Evolutionary conservation across 2,329 filamentous ascomycete species (phyloP).

Genomic region (Nemania serpens): DNA sequence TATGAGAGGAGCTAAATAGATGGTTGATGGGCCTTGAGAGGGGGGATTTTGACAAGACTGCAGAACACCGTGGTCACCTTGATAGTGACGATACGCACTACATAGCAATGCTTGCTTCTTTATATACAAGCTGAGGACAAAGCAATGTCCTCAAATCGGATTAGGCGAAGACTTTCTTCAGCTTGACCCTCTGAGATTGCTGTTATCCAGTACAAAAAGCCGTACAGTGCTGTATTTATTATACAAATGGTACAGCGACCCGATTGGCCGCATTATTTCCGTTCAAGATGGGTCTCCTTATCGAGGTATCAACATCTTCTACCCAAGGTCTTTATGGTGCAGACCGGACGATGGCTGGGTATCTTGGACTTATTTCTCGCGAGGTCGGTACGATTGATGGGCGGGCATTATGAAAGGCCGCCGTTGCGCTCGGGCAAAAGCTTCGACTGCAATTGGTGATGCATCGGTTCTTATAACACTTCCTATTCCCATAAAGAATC

Average conservation of each 20-base stretch:
- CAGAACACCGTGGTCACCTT: neutral
- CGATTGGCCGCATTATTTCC: slow-evolving; percentile 4
- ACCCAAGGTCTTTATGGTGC: neutral
- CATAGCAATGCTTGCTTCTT: neutral
- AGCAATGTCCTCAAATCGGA: neutral
- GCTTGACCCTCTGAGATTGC: neutral
- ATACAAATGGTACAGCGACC: slow-evolving; percentile 24
- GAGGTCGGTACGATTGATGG: slow-evolving; percentile 47
- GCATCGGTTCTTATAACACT: slow-evolving; percentile 94
- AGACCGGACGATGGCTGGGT: neutral
- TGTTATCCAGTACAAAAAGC: slow-evolving; percentile 6
- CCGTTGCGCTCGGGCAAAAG: slow-evolving; percentile 75
- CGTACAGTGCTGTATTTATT: slow-evolving; percentile 7
- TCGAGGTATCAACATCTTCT: neutral
- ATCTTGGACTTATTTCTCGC: slow-evolving; percentile 31
- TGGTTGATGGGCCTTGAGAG: neutral
- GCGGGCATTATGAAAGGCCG: slow-evolving; percentile 70
- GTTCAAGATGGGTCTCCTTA: slow-evolving; percentile 1
- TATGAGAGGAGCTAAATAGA: too few species aligned
- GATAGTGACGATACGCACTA: neutral
- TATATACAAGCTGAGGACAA: slow-evolving; percentile 9
- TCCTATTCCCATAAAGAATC: slow-evolving; percentile 98
- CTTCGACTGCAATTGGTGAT: slow-evolving; percentile 73
- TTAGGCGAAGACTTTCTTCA: neutral
- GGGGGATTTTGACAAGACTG: neutral